phyloP scores from a whole-genome alignment of 2,329 filamentous ascomycete species.

The Penicillium sp. region DNA sequence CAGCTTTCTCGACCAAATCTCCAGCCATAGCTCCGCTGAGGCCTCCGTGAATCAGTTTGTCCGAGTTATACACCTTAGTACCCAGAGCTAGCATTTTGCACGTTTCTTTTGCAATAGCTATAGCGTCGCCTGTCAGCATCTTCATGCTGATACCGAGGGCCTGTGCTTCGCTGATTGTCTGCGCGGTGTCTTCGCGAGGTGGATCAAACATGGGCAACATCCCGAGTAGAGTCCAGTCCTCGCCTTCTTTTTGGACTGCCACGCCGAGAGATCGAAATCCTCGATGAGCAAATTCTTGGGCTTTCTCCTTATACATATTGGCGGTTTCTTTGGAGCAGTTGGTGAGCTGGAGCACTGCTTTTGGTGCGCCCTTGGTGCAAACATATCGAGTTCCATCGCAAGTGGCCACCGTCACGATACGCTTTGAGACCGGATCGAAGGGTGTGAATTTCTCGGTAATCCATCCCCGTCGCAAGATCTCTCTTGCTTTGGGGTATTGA shows the following conservation, averaged over 20 bases:
- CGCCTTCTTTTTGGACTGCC: conserved; percentile 69
- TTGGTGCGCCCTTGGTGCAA: conserved; percentile 72
- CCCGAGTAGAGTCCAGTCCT: conserved; percentile 66
- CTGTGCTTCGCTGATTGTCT: conserved; percentile 70
- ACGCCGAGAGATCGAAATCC: conserved; percentile 76
- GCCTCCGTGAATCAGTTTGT: conserved; percentile 69
- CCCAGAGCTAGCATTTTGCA: conserved; percentile 75
- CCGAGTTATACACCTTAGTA: conserved; percentile 75
- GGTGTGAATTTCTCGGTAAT: conserved; percentile 66
- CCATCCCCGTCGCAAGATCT: conserved; percentile 69
- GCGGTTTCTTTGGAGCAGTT: conserved; percentile 61
- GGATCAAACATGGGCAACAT: conserved; percentile 78
- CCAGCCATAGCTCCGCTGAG: conserved; percentile 66
- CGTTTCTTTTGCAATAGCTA: conserved; percentile 74
- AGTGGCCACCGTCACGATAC: conserved; percentile 64
- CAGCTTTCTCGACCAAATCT: conserved; percentile 68
- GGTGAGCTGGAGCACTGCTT: conserved; percentile 64
- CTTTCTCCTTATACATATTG: conserved; percentile 63
- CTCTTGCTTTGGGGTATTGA: conserved; percentile 67
- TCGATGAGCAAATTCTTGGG: conserved; percentile 68
- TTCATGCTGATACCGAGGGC: conserved; percentile 71
- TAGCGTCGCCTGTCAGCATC: conserved; percentile 75
- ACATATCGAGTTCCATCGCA: conserved; percentile 64
- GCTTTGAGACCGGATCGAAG: conserved; percentile 72
- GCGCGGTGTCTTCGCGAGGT: conserved; percentile 70